Base-by-base conservation (phyloP, 441 rosid genomes). In the Erysimum pusillum region DNA sequence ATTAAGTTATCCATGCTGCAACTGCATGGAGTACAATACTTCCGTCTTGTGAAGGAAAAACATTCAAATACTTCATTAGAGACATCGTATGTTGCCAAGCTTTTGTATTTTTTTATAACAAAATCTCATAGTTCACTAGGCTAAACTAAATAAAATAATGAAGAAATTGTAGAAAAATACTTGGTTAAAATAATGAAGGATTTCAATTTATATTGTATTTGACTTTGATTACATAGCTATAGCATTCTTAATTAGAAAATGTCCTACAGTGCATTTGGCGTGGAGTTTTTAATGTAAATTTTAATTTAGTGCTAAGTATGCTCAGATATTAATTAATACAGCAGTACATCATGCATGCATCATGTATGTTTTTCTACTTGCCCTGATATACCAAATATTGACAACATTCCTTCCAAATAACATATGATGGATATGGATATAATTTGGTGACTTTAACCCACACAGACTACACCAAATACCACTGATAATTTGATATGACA, bases 391-490 rank as follows among this genome's bases (percentile, higher is more conserved):
- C 6, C 6, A 44, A 4, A 46, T 46, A 2, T n/a, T 45, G 9
- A 6, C 18, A 46, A 15, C 10, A 46, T n/a, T 46, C 20, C 2
- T n/a, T n/a, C n/a, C n/a, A 4, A 12, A 13, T 10, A 49, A 34
- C 42, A 18, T 11, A 35, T 18, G 28, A 7, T 18, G 28, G 9
- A 13, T 31, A 9, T 14, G 38, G 34, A 25, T 13, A 13, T 20
- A 9, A 12, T 67, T 67, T 67, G 20, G 14, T 52, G 72, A 8
- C 45, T 22, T 28, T 22, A 53, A 53, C 9, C 59, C n/a, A 25
- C 35, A 53, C 13, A 1, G 32, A 17, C 6, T n/a, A 17, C 31
- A 51, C 57, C 8, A 14, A 49, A 17, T 18, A 49, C 54, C 13
- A 49, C 9, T 49, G 54, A 18, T 49, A 2, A 18, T 18, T 49